Conservation (phyloP, 164 flowering plant species). For the Aristolochia californica region DNA sequence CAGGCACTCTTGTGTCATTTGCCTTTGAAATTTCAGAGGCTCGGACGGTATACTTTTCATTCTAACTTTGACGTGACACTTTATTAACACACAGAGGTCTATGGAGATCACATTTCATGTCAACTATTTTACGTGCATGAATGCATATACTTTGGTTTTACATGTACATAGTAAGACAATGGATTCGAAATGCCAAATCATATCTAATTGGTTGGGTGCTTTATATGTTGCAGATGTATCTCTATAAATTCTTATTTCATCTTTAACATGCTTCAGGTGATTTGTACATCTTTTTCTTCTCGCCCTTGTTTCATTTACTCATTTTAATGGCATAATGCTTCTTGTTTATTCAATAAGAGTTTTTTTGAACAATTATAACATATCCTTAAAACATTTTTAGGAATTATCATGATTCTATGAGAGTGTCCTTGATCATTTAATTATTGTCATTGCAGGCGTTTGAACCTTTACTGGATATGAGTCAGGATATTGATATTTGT, state of each 20-base stretch:
- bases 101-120: not conserved
- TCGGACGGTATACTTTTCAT: conserved; percentile 45
- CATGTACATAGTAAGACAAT: not conserved
- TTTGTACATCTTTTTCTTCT: conserved; percentile 2
- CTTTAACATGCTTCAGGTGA: conserved; percentile 86
- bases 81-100: not conserved
- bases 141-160: not conserved
- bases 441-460: conserved; percentile 47
- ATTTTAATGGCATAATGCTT: too few relatives aligned
- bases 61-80: not conserved
- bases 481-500: conserved; percentile 45
- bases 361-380: too few relatives aligned
- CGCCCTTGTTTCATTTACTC: not conserved
- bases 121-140: not conserved
- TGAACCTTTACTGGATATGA: conserved; percentile 93
- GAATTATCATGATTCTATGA: not conserved
- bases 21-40: conserved; percentile 49
- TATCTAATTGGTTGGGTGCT: not conserved
- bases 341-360: too few relatives aligned
- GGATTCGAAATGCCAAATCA: not conserved
- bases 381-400: too few relatives aligned
- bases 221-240: conserved; percentile 69
- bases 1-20: conserved; percentile 73
- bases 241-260: conserved; percentile 63
- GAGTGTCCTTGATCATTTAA: not conserved